A percentile compares a stretch with the other conserved stretches of the same genome.
These are phyloP conservation scores for Pseudopyrenochaeta lycopersici DNA, from an alignment of 2,329 filamentous ascomycete species.

Conservation along the genomic window DNA sequence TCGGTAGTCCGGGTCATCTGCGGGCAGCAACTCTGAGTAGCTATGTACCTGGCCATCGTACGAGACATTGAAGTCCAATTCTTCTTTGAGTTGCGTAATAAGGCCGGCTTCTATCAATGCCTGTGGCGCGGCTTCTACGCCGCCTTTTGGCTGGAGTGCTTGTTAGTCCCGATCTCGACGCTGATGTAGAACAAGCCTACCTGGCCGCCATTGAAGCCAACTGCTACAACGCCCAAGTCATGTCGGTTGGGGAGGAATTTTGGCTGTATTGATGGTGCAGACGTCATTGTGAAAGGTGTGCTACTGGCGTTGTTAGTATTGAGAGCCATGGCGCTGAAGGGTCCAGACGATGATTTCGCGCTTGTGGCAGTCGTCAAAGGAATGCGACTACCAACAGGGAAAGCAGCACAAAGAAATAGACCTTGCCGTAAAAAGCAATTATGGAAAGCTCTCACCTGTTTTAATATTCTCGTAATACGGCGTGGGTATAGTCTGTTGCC, in stretches of 20 bases:
- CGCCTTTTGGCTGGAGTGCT: slow-evolving; percentile 77
- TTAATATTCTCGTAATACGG: background rate
- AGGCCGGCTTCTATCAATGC: slow-evolving; percentile 90
- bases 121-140: slow-evolving; percentile 88
- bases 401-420: background rate
- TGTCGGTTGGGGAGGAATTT: slow-evolving; percentile 83
- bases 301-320: slow-evolving; percentile 6
- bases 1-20: slow-evolving; percentile 78
- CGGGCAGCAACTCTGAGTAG: slow-evolving; percentile 78
- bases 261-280: slow-evolving; percentile 66
- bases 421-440: background rate
- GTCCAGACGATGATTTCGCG: background rate
- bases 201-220: slow-evolving; percentile 96
- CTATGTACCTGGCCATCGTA: slow-evolving; percentile 84
- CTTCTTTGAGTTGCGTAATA: slow-evolving; percentile 80
- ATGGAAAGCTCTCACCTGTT: background rate
- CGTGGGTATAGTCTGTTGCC: background rate
- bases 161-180: slow-evolving; percentile 10
- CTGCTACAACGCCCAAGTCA: slow-evolving; percentile 90
- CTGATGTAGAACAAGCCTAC: slow-evolving; percentile 59
- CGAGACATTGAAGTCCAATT: slow-evolving; percentile 87
- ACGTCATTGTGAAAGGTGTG: slow-evolving; percentile 55
- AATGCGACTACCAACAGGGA: background rate
- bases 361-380: slow-evolving; percentile 3
- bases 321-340: background rate